phyloP scores from a whole-genome alignment of 2,329 filamentous ascomycete species.

The Fusarium metavorans region DNA sequence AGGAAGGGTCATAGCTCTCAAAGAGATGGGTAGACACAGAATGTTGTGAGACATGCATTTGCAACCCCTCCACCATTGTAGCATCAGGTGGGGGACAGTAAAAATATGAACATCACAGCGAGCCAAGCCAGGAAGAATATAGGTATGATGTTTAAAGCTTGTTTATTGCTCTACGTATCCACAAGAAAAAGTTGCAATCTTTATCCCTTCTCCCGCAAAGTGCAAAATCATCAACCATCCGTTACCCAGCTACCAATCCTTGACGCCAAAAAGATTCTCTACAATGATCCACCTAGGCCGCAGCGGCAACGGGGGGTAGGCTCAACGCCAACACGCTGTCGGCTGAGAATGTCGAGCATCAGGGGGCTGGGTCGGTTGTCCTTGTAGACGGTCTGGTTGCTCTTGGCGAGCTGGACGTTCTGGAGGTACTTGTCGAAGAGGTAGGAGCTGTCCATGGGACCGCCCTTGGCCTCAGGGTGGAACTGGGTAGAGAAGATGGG shows the following conservation, averaged over 20 bases:
- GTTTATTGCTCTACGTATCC: slow-evolving; percentile 4
- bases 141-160: slow-evolving; percentile 3
- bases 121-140: neutral
- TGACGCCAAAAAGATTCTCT: slow-evolving; percentile 28
- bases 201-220: slow-evolving; percentile 19
- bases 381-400: slow-evolving; percentile 80
- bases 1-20: too few relatives aligned
- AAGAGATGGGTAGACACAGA: neutral
- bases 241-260: slow-evolving; percentile 27
- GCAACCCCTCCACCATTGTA: neutral
- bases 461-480: slow-evolving; percentile 98
- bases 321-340: slow-evolving; percentile 93
- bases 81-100: neutral
- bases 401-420: slow-evolving; percentile 90
- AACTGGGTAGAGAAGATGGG: slow-evolving; percentile 99
- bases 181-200: slow-evolving; percentile 11
- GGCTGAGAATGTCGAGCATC: slow-evolving; percentile 89
- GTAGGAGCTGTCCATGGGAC: slow-evolving; percentile 94
- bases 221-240: slow-evolving; percentile 8
- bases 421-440: slow-evolving; percentile 97
- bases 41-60: neutral
- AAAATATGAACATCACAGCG: neutral
- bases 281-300: slow-evolving; percentile 51
- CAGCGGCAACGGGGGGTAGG: slow-evolving; percentile 67
- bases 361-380: slow-evolving; percentile 90